phyloP scores from a whole-genome alignment of 306 rosid species.

The Casuarina equisetifolia region DNA sequence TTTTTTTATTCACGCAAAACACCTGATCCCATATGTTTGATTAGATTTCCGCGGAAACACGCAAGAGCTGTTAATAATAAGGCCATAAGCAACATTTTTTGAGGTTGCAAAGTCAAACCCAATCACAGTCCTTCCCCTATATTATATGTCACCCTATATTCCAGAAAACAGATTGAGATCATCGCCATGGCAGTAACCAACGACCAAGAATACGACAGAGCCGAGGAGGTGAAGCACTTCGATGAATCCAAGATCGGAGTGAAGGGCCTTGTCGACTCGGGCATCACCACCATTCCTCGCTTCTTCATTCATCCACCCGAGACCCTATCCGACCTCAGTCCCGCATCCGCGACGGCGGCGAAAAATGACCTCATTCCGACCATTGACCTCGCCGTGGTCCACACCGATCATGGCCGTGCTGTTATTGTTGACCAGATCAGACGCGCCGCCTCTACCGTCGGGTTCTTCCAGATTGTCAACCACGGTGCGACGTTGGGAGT shows the following conservation, averaged over 20 bases:
- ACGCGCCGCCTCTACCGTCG: constrained; percentile 33
- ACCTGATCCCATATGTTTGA: too few species aligned
- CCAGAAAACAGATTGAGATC: background rate
- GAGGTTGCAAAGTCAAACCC: too few species aligned
- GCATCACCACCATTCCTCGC: constrained; percentile 34
- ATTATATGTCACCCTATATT: too few species aligned
- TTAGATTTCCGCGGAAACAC: too few species aligned
- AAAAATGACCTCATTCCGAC: constrained; percentile 18
- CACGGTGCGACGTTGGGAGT: constrained; percentile 34
- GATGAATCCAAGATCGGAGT: constrained; percentile 41
- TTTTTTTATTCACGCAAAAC: too few species aligned
- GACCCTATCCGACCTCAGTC: constrained; percentile 14
- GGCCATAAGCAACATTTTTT: too few species aligned
- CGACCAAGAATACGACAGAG: constrained; percentile 26
- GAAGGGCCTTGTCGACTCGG: constrained; percentile 40
- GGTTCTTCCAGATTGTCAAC: constrained; percentile 50
- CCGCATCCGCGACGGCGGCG: background rate
- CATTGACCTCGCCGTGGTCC: constrained; percentile 32
- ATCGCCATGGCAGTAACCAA: background rate
- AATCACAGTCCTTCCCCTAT: too few species aligned
- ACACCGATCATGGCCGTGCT: constrained; percentile 22
- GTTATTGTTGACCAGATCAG: constrained; percentile 26
- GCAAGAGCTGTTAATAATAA: too few species aligned
- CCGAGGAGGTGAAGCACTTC: constrained; percentile 30
- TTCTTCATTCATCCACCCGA: constrained; percentile 42